Conservation (phyloP, 2,329 filamentous ascomycete species). For the Emmonsiellopsis sp. region DNA sequence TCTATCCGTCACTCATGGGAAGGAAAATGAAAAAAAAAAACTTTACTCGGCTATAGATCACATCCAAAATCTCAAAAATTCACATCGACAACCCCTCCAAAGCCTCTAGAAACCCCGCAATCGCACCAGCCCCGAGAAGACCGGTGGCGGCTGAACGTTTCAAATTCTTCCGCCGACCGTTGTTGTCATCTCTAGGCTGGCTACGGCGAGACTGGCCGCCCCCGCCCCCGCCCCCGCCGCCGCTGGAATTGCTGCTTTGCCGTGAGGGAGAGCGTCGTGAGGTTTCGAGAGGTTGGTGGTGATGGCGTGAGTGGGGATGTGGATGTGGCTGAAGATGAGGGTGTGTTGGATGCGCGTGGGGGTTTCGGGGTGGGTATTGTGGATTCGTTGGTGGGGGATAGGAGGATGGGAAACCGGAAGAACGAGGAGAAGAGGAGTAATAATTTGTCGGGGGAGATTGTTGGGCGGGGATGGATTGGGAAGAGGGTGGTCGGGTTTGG, state of each 20-base stretch:
- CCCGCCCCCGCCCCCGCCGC: neutral
- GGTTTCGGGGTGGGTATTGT: neutral
- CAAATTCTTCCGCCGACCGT: conserved; percentile 19
- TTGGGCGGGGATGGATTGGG: neutral
- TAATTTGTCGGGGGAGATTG: neutral
- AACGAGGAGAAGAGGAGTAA: neutral
- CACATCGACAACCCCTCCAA: conserved; percentile 22
- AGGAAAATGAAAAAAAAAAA: neutral
- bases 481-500: neutral
- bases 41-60: neutral
- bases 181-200: conserved; percentile 10
- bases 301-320: neutral
- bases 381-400: neutral
- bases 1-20: neutral
- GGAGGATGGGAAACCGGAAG: neutral
- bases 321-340: neutral
- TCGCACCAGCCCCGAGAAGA: conserved; percentile 26
- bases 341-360: neutral
- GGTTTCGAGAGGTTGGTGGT: conserved; percentile 1
- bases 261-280: conserved; percentile 2
- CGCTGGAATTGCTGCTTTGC: conserved; percentile 4
- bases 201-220: conserved; percentile 4
- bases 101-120: conserved; percentile 31
- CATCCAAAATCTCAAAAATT: neutral
- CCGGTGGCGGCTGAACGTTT: conserved; percentile 26